Percentiles rank a stretch among this genome's conserved stretches.
Conservation (phyloP, 1,284 basidiomycete genomes). For the Sporisorium reilianum region DNA sequence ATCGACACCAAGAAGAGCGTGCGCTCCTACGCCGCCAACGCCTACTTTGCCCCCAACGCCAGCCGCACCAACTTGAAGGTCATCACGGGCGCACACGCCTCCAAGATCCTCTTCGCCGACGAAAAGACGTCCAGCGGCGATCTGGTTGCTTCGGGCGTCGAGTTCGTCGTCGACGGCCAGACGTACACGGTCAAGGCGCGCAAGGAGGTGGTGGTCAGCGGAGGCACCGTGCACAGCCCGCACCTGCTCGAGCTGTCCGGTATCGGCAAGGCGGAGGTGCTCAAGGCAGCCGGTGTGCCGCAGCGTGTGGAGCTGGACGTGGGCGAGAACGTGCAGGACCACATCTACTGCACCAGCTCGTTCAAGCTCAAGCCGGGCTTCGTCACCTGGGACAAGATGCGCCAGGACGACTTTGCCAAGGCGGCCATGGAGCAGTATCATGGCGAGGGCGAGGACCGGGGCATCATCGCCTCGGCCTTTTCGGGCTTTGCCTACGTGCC, state of each 20-base stretch:
- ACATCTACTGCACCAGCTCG: conserved; percentile 69
- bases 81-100: conserved; percentile 50
- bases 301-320: conserved; percentile 69
- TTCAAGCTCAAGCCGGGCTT: conserved; percentile 58
- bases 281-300: conserved; percentile 43
- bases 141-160: conserved; percentile 58
- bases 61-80: conserved; percentile 52
- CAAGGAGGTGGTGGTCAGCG: conserved; percentile 72
- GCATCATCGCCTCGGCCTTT: conserved; percentile 56
- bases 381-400: conserved; percentile 60
- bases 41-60: conserved; percentile 53
- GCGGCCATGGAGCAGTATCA: conserved; percentile 56
- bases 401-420: conserved; percentile 55
- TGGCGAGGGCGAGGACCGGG: conserved; percentile 44
- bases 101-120: conserved; percentile 41
- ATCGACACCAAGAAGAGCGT: conserved; percentile 39
- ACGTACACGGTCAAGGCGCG: conserved; percentile 64
- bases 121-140: conserved; percentile 20
- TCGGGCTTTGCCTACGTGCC: conserved; percentile 57
- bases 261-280: conserved; percentile 42
- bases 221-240: conserved; percentile 71
- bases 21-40: conserved; percentile 50
- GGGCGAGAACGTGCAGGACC: conserved; percentile 74
- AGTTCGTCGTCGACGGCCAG: conserved; percentile 60
- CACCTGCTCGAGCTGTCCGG: conserved; percentile 60